A percentile compares a stretch with the other conserved stretches of the same genome.
phyloP scores from a whole-genome alignment of 495 filamentous ascomycete genomes.

The Thermothielavioides terrestris region DNA sequence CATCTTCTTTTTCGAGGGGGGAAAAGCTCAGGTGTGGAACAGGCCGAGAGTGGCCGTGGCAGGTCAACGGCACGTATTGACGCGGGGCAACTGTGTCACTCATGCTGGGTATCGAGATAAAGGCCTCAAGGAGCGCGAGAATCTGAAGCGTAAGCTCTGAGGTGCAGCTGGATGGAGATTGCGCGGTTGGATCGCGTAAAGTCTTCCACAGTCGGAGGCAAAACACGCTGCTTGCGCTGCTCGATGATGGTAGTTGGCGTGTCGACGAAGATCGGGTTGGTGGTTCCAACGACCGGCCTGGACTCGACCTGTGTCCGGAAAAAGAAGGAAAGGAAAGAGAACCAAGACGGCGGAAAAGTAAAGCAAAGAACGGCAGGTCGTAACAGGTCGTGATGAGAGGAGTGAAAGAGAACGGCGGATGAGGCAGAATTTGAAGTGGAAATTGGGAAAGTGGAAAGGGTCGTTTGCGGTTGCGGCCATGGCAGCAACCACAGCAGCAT shows the following conservation, averaged over 20 bases:
- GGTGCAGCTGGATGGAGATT: background rate
- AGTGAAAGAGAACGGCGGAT: background rate
- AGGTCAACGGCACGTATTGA: conserved; percentile 76
- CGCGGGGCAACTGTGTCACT: conserved; percentile 37
- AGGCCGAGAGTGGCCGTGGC: conserved; percentile 92
- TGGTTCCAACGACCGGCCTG: background rate
- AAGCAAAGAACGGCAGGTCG: background rate
- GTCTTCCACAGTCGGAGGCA: background rate
- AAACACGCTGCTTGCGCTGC: background rate
- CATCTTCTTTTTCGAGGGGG: conserved; percentile 66
- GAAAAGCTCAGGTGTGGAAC: conserved; percentile 95
- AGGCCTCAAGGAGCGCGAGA: background rate
- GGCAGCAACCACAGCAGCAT: background rate
- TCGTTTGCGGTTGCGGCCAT: background rate
- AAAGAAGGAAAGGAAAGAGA: background rate
- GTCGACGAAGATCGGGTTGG: background rate
- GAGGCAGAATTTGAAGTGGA: conserved; percentile 1
- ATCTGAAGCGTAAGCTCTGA: background rate
- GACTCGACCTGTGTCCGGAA: background rate
- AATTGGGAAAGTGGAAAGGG: background rate
- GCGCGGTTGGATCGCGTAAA: background rate
- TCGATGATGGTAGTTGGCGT: too few relatives aligned
- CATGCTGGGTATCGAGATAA: conserved; percentile 24
- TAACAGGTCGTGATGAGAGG: conserved; percentile 1
- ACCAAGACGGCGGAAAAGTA: background rate